Evolutionary conservation across 2,329 filamentous ascomycete genomes (phyloP).

Genomic region (Ophidiomyces ophidiicola): DNA sequence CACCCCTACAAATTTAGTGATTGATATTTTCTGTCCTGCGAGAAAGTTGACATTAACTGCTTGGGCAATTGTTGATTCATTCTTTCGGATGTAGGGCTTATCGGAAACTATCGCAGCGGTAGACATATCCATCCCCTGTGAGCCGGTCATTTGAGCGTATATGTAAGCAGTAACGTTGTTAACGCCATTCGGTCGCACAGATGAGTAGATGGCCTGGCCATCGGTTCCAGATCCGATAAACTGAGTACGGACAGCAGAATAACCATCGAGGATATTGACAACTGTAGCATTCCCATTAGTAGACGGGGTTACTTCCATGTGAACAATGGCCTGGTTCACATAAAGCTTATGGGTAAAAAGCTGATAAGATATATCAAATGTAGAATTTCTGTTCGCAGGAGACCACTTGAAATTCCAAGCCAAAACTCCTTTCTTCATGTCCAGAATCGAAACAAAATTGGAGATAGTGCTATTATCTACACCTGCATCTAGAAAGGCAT

Average conservation of each 20-base stretch:
- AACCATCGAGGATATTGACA: conserved; percentile 56
- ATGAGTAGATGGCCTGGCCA: conserved; percentile 48
- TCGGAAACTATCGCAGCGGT: conserved; percentile 36
- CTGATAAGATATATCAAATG: conserved; percentile 51
- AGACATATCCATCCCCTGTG: conserved; percentile 31
- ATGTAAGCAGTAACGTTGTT: conserved; percentile 51
- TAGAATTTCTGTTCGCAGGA: conserved; percentile 36
- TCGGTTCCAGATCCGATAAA: conserved; percentile 47
- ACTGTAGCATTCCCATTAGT: conserved; percentile 45
- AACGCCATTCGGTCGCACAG: conserved; percentile 52
- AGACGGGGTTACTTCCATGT: conserved; percentile 46
- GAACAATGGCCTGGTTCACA: conserved; percentile 50
- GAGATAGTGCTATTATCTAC: conserved; percentile 48
- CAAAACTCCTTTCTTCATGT: conserved; percentile 51
- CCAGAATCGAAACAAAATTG: conserved; percentile 48
- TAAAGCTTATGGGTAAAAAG: conserved; percentile 53
- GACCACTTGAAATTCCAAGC: conserved; percentile 57
- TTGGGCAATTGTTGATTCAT: conserved; percentile 54
- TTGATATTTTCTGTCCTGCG: conserved; percentile 41
- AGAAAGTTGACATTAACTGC: conserved; percentile 43
- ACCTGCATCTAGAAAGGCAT: conserved; percentile 47
- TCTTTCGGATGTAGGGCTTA: conserved; percentile 40
- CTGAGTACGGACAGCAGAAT: conserved; percentile 53
- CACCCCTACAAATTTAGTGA: conserved; percentile 56
- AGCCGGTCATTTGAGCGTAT: conserved; percentile 35